Conservation (phyloP, 2,329 filamentous ascomycete genomes). For the Fusarium udum region DNA sequence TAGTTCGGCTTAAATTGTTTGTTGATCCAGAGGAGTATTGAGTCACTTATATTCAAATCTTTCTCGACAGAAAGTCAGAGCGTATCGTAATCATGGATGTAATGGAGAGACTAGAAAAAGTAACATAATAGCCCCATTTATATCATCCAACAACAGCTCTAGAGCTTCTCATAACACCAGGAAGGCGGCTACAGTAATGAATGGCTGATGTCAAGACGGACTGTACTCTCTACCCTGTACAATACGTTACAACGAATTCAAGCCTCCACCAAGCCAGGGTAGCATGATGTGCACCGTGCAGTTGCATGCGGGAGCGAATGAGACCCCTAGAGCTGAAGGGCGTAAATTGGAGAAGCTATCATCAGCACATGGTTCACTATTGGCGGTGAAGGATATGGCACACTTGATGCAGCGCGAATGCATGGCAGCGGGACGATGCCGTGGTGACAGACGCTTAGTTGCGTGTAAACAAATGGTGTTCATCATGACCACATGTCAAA, state of each 20-base stretch:
- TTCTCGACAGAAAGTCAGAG: neutral
- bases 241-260: slow-evolving; percentile 15
- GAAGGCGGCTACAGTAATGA: slow-evolving; percentile 10
- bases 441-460: slow-evolving; percentile 40
- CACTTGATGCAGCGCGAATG: slow-evolving; percentile 34
- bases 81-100: neutral
- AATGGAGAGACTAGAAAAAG: neutral
- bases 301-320: slow-evolving; percentile 22
- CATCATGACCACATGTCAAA: slow-evolving; percentile 36
- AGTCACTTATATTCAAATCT: neutral
- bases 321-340: neutral
- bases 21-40: neutral
- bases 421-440: slow-evolving; percentile 37
- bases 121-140: neutral
- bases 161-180: neutral
- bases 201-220: neutral
- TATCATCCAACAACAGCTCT: neutral
- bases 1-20: neutral
- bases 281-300: neutral
- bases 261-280: neutral
- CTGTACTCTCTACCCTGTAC: neutral
- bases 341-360: slow-evolving; percentile 12
- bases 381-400: slow-evolving; percentile 30
- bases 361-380: slow-evolving; percentile 24
- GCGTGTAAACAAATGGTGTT: slow-evolving; percentile 42